A percentile compares a stretch with the other conserved stretches of the same genome.
Conservation (phyloP, 2,329 filamentous ascomycete species). For the Onygenales sp. region DNA sequence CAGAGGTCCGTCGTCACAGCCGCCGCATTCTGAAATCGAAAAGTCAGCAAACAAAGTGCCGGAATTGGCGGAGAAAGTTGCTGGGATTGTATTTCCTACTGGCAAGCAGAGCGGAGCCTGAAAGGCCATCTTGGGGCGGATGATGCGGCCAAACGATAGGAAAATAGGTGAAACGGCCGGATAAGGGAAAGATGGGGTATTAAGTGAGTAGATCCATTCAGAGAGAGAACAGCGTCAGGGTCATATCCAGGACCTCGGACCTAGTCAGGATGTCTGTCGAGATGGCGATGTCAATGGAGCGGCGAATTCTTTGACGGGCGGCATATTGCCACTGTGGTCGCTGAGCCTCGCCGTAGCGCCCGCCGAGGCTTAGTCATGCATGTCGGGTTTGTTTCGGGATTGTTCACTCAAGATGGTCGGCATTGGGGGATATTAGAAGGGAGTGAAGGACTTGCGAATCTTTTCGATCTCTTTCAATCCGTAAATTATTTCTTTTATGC, state of each 20-base stretch:
- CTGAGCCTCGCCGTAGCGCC: not conserved
- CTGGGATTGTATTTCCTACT: constrained; percentile 24
- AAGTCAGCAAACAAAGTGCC: not conserved
- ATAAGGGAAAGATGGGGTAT: not conserved
- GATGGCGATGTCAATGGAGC: not conserved
- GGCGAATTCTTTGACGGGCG: constrained; percentile 2
- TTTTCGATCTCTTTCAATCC: no score
- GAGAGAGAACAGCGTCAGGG: not conserved
- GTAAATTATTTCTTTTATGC: no score
- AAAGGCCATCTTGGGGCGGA: constrained; percentile 38
- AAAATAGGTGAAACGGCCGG: not conserved
- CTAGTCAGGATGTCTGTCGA: not conserved
- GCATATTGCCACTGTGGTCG: constrained; percentile 1
- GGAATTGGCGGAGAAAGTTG: not conserved
- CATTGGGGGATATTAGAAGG: not conserved
- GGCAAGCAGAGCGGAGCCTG: constrained; percentile 39
- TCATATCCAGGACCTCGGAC: not conserved
- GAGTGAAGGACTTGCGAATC: not conserved
- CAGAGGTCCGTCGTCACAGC: constrained; percentile 34
- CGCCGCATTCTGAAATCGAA: constrained; percentile 32
- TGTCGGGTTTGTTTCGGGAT: no score
- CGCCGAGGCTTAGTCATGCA: not conserved
- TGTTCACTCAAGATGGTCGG: no score
- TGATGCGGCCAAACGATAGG: not conserved
- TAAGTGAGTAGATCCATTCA: not conserved